Evolutionary conservation across 1,284 basidiomycete genomes (phyloP).

Genomic region (Austroboletus novae-zelandiae): DNA sequence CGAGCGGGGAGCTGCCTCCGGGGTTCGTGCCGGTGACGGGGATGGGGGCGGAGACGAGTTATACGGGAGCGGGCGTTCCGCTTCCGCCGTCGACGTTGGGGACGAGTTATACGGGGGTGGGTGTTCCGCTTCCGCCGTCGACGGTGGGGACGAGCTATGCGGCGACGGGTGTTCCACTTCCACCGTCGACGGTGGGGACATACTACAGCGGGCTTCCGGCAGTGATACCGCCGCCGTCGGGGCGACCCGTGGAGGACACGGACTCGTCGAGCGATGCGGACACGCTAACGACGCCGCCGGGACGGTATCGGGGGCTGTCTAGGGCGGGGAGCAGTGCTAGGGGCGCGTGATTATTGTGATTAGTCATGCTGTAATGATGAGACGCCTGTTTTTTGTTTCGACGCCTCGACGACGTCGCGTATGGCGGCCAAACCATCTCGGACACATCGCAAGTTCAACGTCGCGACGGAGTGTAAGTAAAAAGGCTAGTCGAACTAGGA

Average conservation of each 20-base stretch:
- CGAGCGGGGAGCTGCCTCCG: slow-evolving; percentile 24
- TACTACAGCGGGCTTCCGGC: slow-evolving; percentile 22
- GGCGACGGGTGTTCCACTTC: too few species aligned
- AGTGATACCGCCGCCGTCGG: slow-evolving; percentile 31
- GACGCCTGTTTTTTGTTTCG: too few species aligned
- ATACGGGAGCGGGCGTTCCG: too few species aligned
- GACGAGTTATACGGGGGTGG: too few species aligned
- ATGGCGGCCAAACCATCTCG: neutral
- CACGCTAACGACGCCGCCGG: slow-evolving; percentile 26
- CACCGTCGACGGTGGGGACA: slow-evolving; percentile 9
- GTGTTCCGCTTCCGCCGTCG: too few species aligned
- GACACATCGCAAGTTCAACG: slow-evolving; percentile 58
- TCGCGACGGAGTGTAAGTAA: slow-evolving; percentile 71
- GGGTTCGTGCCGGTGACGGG: slow-evolving; percentile 26
- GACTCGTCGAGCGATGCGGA: slow-evolving; percentile 30
- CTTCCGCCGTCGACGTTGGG: too few species aligned
- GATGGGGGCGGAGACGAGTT: slow-evolving; percentile 9
- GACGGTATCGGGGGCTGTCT: slow-evolving; percentile 16
- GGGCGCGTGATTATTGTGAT: neutral
- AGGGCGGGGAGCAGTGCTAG: neutral
- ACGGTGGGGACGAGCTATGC: too few species aligned
- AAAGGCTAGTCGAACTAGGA: neutral
- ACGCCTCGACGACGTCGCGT: neutral
- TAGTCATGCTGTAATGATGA: too few species aligned
- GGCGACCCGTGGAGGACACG: slow-evolving; percentile 13